These are phyloP conservation scores for Aspergillus nanangensis DNA, from an alignment of 495 filamentous ascomycete species.

Conservation along the genomic window DNA sequence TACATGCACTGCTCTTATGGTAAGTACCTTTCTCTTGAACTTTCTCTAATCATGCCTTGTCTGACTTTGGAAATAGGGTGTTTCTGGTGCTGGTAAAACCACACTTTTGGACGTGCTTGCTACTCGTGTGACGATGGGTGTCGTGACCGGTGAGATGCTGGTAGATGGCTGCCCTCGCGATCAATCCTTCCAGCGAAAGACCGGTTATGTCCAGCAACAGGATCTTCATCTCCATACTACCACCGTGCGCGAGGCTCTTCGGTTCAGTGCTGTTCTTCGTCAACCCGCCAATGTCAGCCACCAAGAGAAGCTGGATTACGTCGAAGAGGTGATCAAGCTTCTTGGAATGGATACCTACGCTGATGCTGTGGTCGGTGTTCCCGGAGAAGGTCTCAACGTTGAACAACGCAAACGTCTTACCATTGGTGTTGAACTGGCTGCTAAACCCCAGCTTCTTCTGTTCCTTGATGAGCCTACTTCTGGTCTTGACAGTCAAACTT, in stretches of 20 bases:
- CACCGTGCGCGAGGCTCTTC: conserved; percentile 79
- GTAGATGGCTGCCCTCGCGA: conserved; percentile 56
- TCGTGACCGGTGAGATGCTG: conserved; percentile 50
- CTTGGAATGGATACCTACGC: conserved; percentile 69
- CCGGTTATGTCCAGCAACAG: conserved; percentile 93
- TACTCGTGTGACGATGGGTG: conserved; percentile 48
- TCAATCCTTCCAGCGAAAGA: conserved; percentile 84
- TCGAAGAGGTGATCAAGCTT: conserved; percentile 90
- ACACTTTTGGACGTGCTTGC: conserved; percentile 61
- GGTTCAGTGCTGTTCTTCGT: conserved; percentile 80
- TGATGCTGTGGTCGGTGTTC: conserved; percentile 40
- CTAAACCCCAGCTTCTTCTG: conserved; percentile 77
- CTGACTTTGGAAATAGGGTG: conserved; percentile 30
- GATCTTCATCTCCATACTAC: conserved; percentile 85
- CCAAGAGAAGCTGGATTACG: conserved; percentile 80
- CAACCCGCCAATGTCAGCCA: conserved; percentile 69
- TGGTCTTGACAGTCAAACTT: conserved; percentile 83
- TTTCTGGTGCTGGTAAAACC: conserved; percentile 64
- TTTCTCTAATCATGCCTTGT: too few relatives aligned
- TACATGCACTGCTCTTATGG: conserved; percentile 61
- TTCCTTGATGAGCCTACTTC: conserved; percentile 92
- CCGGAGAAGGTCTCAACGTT: conserved; percentile 69
- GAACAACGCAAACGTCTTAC: conserved; percentile 87
- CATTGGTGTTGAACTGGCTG: conserved; percentile 87
- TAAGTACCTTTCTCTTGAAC: too few relatives aligned